phyloP scores from a whole-genome alignment of 495 filamentous ascomycete genomes.

The Trichoderma orchidacearum region DNA sequence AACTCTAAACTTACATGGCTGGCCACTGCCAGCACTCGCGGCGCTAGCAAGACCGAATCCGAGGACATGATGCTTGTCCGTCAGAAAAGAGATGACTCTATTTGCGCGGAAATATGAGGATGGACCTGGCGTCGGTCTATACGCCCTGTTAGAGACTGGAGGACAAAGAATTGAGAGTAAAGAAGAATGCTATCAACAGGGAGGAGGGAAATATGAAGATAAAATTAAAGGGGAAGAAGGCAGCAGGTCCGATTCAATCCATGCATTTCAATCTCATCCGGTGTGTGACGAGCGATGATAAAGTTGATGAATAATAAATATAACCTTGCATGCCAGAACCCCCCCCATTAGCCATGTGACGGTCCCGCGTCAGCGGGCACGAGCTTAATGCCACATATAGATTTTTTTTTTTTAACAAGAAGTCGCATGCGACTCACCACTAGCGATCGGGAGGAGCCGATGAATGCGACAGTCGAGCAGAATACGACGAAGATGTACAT shows the following conservation, averaged over 20 bases:
- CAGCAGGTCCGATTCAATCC: neutral
- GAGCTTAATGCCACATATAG: neutral
- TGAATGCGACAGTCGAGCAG: neutral
- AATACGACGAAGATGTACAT: neutral
- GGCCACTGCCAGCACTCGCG: conserved; percentile 72
- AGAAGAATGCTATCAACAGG: neutral
- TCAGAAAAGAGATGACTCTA: neutral
- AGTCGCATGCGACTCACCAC: neutral
- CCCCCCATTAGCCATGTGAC: neutral
- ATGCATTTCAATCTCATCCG: neutral
- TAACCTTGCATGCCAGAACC: neutral
- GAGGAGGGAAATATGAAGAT: neutral
- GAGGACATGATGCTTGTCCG: neutral
- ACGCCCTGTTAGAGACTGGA: no score
- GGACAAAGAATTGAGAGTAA: neutral
- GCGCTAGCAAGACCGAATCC: neutral
- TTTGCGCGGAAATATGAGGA: neutral
- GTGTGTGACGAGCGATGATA: neutral
- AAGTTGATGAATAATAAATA: no score
- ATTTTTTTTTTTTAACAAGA: neutral
- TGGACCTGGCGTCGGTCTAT: no score
- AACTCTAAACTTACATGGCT: conserved; percentile 69
- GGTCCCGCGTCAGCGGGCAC: neutral
- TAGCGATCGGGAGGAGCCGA: neutral
- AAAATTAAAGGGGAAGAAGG: neutral